Conservation (phyloP, 2,329 filamentous ascomycete genomes). For the Penicillium frequentans region DNA sequence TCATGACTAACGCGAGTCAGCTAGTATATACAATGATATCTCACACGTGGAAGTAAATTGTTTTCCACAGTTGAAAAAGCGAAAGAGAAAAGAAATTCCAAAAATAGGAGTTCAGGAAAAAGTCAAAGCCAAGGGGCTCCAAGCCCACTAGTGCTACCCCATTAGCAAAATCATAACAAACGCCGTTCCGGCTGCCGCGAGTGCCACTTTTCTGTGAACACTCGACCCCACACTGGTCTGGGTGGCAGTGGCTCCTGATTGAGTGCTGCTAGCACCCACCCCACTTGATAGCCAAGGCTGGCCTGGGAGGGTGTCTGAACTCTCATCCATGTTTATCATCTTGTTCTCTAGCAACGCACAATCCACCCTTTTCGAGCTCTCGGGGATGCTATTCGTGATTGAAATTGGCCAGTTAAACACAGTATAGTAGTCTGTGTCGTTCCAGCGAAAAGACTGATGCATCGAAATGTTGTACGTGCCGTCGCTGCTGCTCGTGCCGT, state of each 20-base stretch:
- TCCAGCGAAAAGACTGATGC: slow-evolving; percentile 68
- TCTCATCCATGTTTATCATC: slow-evolving; percentile 18
- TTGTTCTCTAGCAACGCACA: slow-evolving; percentile 27
- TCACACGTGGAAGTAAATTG: too few relatives aligned
- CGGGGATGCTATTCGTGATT: slow-evolving; percentile 63
- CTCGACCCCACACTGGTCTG: background rate
- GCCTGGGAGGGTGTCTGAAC: slow-evolving; percentile 22
- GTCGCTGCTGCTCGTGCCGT: slow-evolving; percentile 47
- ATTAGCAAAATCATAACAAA: background rate
- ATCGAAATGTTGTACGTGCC: slow-evolving; percentile 68
- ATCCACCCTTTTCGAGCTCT: slow-evolving; percentile 23
- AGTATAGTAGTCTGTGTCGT: slow-evolving; percentile 64
- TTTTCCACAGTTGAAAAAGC: background rate
- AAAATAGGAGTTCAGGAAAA: background rate
- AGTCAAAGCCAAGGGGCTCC: background rate
- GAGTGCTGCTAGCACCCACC: slow-evolving; percentile 3
- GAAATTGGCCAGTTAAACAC: slow-evolving; percentile 70
- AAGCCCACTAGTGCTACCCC: background rate
- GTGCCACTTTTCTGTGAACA: background rate
- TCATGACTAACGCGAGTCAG: background rate
- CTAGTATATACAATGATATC: background rate
- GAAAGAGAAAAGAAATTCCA: background rate
- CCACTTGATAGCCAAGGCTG: slow-evolving; percentile 24
- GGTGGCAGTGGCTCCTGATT: background rate
- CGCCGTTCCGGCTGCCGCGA: slow-evolving; percentile 1